Evolutionary conservation across 1,284 basidiomycete genomes (phyloP).

Genomic region (Sporisorium sorghi): DNA sequence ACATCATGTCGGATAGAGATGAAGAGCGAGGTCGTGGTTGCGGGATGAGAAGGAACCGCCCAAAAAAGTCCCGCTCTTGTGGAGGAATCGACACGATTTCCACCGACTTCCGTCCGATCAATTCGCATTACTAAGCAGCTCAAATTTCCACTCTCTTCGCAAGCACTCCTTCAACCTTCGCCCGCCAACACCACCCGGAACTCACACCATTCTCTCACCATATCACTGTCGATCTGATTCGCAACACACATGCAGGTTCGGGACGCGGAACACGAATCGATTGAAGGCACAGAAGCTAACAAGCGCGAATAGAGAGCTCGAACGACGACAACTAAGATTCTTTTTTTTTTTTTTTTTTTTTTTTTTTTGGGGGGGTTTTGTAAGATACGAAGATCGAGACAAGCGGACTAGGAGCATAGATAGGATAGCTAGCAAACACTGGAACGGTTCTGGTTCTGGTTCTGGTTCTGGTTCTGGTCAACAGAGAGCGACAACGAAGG

Average conservation of each 20-base stretch:
- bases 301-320: conserved; percentile 11
- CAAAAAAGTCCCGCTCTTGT: background rate
- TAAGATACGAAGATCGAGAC: background rate
- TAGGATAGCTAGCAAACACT: conserved; percentile 1
- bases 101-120: conserved; percentile 12
- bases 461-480: conserved; percentile 27
- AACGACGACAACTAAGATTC: too few relatives aligned
- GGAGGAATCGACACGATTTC: conserved; percentile 17
- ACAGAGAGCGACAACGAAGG: conserved; percentile 9
- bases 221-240: background rate
- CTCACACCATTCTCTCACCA: too few relatives aligned
- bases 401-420: conserved; percentile 31
- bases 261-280: background rate
- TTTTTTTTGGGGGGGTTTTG: conserved; percentile 15
- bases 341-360: too few relatives aligned
- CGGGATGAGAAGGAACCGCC: background rate
- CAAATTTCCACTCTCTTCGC: background rate
- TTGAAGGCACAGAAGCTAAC: background rate
- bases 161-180: background rate
- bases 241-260: background rate
- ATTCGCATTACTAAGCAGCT: background rate
- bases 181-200: too few relatives aligned
- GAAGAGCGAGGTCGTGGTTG: conserved; percentile 1
- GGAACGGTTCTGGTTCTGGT: conserved; percentile 4
- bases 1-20: background rate